Evolutionary conservation across 129 eudicot species (phyloP), one percentile per base, ranked within the genome.

Genomic region (Pittosporum tobira): DNA sequence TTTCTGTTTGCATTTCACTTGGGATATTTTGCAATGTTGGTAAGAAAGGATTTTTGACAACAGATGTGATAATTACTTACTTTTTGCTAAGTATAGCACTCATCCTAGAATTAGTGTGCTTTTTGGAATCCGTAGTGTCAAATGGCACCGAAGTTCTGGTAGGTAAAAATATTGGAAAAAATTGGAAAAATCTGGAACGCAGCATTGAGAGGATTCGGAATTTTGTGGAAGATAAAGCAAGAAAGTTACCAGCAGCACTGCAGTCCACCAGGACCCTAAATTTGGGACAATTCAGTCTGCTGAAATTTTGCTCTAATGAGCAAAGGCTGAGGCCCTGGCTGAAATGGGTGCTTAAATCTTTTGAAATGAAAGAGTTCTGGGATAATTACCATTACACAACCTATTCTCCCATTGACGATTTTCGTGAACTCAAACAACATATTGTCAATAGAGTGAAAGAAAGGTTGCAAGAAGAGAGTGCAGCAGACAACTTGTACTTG

Each of bases 231-330:
- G 46, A 30, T 3, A 14, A 16, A 19, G 3, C 15, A 57, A 23
- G 45, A 18, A 36, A 3, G 13, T 7, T 13, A 7, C 18, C 16
- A n/a, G n/a, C 44, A 38, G n/a, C 44, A 38, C 1, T 38, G 16
- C 15, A 8, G 16, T 24, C 16, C 26, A 21, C 29, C 1, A 9
- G 18, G 1, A 57, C n/a, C n/a, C n/a, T n/a, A n/a, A n/a, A n/a
- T n/a, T n/a, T 57, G 62, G 62, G 62, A 16, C 62, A 57, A 4
- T 57, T 57, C 62, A 57, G 21, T 57, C 45, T 57, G 16, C 48
- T 57, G 13, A 29, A 25, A 4, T 57, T 31, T 11, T 34, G 62
- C 38, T 57, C 20, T 20, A 13, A 36, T 21, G 62, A 57, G 10
- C 15, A 37, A 12, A 21, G 12, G 2, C 10, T 11, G 28, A n/a